Evolutionary conservation across 805 yeast species (phyloP), one percentile per base, ranked within the genome.

Genomic region (Cyberlindnera sargentensis): DNA sequence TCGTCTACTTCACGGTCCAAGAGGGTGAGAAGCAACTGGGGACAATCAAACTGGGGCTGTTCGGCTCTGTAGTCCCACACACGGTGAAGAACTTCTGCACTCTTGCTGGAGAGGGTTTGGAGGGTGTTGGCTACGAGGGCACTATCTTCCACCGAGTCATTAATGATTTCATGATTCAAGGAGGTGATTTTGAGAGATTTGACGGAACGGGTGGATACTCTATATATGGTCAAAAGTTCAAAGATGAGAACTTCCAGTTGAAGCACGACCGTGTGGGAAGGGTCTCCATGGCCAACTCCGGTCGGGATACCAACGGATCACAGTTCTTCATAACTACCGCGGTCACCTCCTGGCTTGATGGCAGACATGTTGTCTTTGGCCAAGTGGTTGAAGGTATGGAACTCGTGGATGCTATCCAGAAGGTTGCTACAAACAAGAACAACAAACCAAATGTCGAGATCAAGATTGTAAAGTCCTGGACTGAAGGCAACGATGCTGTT

Each of bases 141-240:
- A 75, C 87, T 5, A 63, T 70, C 20, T 84, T 88, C 74, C 93
- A 84, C 65, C 74, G 90, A 47, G 78, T 88, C 40, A 81, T 84
- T 49, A 71, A 77, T 36, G 72, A 73, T 44, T 85, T 84, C 61
- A 80, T 86, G 83, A 74, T 89, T 53, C 95, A 86, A 67, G 95
- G 95, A 45, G 96, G 96, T 49, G 91, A 87, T 63, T 80, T 82
- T 60, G 80, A 84, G 51, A 73, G 72, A 26, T 64, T 63, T 34
- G 70, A 73, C 52, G 90, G 91, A 11, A 71, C 76, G 43, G 95
- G 95, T 26, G 95, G 96, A 10, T 71, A 72, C 53, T 84, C 95
- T 27, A 81, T 87, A 54, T 84, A 79, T 63, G 96, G 95, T 29
- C 68, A 68, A 44, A 72, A 71, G 56, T 82, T 88, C 57, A 72